phyloP scores from a whole-genome alignment of 305 asterid species.

The Fraxinus greggii region DNA sequence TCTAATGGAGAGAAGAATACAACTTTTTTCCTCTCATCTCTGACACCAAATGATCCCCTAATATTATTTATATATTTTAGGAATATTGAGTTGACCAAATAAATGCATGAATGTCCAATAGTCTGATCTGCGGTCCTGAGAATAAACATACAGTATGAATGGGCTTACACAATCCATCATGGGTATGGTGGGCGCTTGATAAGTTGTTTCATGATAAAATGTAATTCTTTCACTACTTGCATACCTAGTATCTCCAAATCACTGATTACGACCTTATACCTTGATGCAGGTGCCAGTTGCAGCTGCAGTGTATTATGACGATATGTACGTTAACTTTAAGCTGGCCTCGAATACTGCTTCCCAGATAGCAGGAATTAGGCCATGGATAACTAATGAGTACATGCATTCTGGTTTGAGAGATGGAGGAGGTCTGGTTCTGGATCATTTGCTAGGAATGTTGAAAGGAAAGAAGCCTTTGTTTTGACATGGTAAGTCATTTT shows the following conservation, averaged over 20 bases:
- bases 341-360: slow-evolving; percentile 73
- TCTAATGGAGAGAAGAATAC: neutral
- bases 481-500: slow-evolving; percentile 26
- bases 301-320: slow-evolving; percentile 90
- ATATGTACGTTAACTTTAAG: slow-evolving; percentile 85
- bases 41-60: neutral
- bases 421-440: slow-evolving; percentile 65
- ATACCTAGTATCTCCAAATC: neutral
- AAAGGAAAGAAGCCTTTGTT: slow-evolving; percentile 85
- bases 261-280: neutral
- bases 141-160: neutral
- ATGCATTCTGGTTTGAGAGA: slow-evolving; percentile 97
- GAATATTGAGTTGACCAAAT: neutral
- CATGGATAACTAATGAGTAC: slow-evolving; percentile 87
- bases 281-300: slow-evolving; percentile 77
- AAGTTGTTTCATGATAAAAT: neutral
- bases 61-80: no score
- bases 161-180: neutral
- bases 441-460: slow-evolving; percentile 70
- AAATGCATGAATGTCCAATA: neutral
- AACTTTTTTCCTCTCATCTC: neutral
- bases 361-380: slow-evolving; percentile 67
- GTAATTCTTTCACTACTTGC: neutral
- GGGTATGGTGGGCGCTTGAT: neutral
- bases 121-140: neutral